Base-by-base conservation (phyloP, 176 grass and related monocot species). In the Hordeum marinum region DNA sequence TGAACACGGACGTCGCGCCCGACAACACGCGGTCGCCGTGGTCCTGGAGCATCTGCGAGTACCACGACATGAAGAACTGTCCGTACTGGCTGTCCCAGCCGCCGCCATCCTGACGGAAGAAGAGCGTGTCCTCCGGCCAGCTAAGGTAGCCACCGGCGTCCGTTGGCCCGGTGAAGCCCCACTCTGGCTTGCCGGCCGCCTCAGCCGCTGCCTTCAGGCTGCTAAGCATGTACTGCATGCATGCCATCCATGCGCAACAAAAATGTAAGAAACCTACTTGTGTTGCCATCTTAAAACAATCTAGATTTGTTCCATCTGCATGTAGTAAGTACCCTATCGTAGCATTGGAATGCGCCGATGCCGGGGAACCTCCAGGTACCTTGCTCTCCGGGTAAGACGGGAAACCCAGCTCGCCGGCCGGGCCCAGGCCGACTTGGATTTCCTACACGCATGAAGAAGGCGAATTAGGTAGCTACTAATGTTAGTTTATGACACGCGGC, bases 401-500 rank as follows among this genome's bases (percentile, higher is more conserved):
- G 92, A 92, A 97, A 12, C 94, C 83, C 40, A 97, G 89, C 68
- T 97, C 91, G 40, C 94, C 94, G 63, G 91, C 91, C 12, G 94
- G 94, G 14, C 94, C 94, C 91, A 97, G 86, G 63, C 94, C 94
- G 41, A 97, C 91, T 43, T 97, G 94, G 77, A 97, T 92, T 24
- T 97, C 94, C 91, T 95, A 80, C 48, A 50, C 10, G 36, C 1
- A 39, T 39, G 27, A 1, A 13, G 5, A 31, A 12, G 27, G 13
- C 39, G 8, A 42, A 6, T 73, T 8, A 79, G 77, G 57, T 39
- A 39, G 37, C 37, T 39, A 8, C 37, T 7, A 1, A 39, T 1
- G 37, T 39, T 39, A 8, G 37, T 39, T 37, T 7, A 37, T 37
- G 36, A 37, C 5, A 6, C 36, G 36, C 36, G 36, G 36, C 36